A percentile compares a stretch with the other conserved stretches of the same genome.
Evolutionary conservation across 441 rosid species (phyloP).

Genomic region (Euphorbia celastroides): DNA sequence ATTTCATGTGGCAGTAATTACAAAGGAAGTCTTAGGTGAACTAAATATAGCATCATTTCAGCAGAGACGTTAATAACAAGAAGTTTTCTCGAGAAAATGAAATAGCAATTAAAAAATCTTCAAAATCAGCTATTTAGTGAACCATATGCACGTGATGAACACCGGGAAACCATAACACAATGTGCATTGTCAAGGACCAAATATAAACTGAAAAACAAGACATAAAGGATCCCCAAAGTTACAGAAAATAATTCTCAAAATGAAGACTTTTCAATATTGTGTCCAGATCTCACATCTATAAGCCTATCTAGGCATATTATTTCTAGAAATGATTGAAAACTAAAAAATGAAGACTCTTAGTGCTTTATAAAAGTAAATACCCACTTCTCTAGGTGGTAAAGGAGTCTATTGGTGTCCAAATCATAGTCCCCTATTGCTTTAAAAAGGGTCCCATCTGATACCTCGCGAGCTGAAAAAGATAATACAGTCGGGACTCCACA

Average conservation of each 20-base stretch:
- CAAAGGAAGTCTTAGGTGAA: background rate
- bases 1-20: background rate
- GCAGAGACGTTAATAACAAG: background rate
- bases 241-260: background rate
- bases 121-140: background rate
- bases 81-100: background rate
- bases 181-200: background rate
- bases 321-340: background rate
- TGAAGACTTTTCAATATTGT: conserved; percentile 1
- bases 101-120: background rate
- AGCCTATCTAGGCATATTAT: conserved; percentile 1
- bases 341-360: background rate
- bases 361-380: conserved; percentile 23
- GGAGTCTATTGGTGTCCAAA: conserved; percentile 81
- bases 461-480: conserved; percentile 95
- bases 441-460: conserved; percentile 94
- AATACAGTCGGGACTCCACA: conserved; percentile 85
- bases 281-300: background rate
- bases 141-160: background rate
- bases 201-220: background rate
- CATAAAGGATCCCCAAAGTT: background rate
- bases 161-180: background rate
- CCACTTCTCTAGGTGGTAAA: conserved; percentile 75
- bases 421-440: conserved; percentile 92
- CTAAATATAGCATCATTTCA: background rate